phyloP scores from a whole-genome alignment of 164 flowering plant genomes.

The Hamamelis virginiana region DNA sequence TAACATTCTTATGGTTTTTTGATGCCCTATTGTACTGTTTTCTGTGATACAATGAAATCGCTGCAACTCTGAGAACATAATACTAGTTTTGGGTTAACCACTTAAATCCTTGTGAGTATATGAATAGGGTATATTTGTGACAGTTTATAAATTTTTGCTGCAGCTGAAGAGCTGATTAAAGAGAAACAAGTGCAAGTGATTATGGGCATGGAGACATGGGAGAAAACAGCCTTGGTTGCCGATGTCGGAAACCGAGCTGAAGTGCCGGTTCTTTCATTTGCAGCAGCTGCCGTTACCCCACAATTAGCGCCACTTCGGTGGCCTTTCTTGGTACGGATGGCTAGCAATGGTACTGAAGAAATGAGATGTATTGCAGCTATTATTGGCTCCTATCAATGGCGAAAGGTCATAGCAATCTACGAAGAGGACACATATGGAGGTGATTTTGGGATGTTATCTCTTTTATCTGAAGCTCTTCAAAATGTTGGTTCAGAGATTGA shows the following conservation, averaged over 20 bases:
- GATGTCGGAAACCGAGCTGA: slow-evolving; percentile 34
- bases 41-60: no score
- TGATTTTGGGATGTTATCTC: slow-evolving; percentile 19
- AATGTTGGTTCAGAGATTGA: slow-evolving; percentile 30
- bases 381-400: slow-evolving; percentile 32
- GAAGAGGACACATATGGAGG: slow-evolving; percentile 42
- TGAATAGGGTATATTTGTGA: neutral
- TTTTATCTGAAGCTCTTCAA: slow-evolving; percentile 28
- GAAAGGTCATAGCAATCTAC: slow-evolving; percentile 33
- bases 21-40: no score
- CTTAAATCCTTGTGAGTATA: neutral
- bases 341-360: slow-evolving; percentile 20
- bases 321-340: slow-evolving; percentile 45
- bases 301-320: slow-evolving; percentile 25
- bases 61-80: no score
- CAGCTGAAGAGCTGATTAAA: slow-evolving; percentile 32
- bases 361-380: slow-evolving; percentile 38
- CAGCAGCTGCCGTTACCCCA: slow-evolving; percentile 28
- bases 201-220: slow-evolving; percentile 45
- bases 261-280: slow-evolving; percentile 47
- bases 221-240: slow-evolving; percentile 44
- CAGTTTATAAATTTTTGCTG: neutral
- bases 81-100: neutral
- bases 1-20: no score
- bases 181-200: slow-evolving; percentile 29